Evolutionary conservation across 2,329 filamentous ascomycete genomes (phyloP).

Genomic region (Cladosporium oxysporum): DNA sequence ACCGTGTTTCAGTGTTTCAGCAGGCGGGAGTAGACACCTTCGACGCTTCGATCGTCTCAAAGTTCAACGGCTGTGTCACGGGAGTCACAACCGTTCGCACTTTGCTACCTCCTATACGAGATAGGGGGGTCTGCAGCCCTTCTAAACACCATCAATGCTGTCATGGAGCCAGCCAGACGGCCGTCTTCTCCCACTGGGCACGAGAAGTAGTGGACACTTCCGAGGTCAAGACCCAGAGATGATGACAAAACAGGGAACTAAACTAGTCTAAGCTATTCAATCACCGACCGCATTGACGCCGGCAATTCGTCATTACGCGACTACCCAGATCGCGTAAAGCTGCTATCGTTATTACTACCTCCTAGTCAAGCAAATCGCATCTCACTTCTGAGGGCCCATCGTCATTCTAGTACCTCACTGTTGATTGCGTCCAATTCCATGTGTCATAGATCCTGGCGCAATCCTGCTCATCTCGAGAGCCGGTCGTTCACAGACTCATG

Average conservation of each 20-base stretch:
- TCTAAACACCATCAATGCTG: not conserved
- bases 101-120: not conserved
- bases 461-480: not conserved
- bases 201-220: not conserved
- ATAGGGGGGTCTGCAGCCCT: not conserved
- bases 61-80: slow-evolving; percentile 1
- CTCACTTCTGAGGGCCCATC: not conserved
- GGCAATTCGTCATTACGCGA: not conserved
- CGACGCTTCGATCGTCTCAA: not conserved
- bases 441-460: not conserved
- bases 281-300: not conserved
- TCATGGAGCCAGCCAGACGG: not conserved
- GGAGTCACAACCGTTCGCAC: not conserved
- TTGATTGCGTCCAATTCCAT: not conserved
- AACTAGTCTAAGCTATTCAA: not conserved
- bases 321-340: not conserved
- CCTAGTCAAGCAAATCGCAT: not conserved
- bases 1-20: not conserved
- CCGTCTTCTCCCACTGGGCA: not conserved
- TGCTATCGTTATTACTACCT: not conserved
- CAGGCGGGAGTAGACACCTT: not conserved
- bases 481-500: not conserved
- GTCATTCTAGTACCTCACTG: not conserved
- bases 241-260: not conserved
- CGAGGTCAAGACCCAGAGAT: not conserved